phyloP scores from a whole-genome alignment of 495 filamentous ascomycete species.

The Podospora australis region DNA sequence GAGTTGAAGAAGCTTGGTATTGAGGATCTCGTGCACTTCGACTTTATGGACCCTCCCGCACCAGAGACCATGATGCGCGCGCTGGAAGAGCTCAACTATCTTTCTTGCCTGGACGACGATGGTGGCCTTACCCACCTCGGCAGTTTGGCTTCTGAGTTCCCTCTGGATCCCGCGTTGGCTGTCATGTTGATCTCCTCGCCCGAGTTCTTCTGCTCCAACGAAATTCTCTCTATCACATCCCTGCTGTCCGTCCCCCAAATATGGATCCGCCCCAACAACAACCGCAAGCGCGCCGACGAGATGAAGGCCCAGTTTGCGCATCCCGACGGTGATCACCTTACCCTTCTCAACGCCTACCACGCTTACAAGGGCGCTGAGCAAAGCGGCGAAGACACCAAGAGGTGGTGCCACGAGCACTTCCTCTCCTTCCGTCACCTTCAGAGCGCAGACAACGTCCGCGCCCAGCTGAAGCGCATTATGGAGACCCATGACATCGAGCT shows the following conservation, averaged over 20 bases:
- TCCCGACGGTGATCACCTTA: constrained; percentile 88
- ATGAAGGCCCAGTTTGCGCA: constrained; percentile 96
- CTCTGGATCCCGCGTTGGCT: constrained; percentile 87
- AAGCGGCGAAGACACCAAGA: constrained; percentile 65
- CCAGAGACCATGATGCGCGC: constrained; percentile 99
- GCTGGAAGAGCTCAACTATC: constrained; percentile 93
- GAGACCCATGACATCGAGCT: constrained; percentile 81
- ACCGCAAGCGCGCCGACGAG: constrained; percentile 89
- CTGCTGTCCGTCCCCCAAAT: constrained; percentile 92
- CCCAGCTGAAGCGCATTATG: constrained; percentile 92
- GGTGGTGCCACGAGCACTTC: constrained; percentile 98
- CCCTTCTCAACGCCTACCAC: constrained; percentile 96
- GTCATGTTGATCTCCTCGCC: constrained; percentile 98
- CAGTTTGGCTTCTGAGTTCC: constrained; percentile 87
- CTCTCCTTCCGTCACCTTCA: constrained; percentile 82
- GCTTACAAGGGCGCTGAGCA: constrained; percentile 74
- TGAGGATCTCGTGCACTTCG: constrained; percentile 78
- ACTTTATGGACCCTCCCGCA: constrained; percentile 69
- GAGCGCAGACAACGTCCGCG: constrained; percentile 87
- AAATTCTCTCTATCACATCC: constrained; percentile 91
- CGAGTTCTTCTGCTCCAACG: constrained; percentile 98
- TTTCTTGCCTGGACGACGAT: constrained; percentile 94
- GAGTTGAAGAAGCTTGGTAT: constrained; percentile 97
- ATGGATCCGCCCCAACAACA: constrained; percentile 78
- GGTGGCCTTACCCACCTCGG: constrained; percentile 84